A percentile compares a stretch with the other conserved stretches of the same genome.
Conservation (phyloP, 2,329 filamentous ascomycete genomes). For the Ceratocystis harringtonii region DNA sequence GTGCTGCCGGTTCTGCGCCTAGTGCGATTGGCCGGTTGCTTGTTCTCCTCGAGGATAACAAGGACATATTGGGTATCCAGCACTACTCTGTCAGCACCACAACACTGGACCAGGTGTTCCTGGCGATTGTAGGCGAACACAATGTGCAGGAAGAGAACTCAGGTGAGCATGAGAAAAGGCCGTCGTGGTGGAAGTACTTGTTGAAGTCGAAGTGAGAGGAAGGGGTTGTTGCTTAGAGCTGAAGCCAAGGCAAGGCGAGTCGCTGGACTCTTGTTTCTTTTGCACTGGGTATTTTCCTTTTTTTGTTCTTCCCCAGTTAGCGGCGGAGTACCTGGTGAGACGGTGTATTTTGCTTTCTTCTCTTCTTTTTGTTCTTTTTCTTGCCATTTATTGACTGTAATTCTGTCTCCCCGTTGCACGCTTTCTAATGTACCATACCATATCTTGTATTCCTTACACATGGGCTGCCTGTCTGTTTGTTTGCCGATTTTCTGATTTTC, state of each 20-base stretch:
- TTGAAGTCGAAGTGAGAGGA: not conserved
- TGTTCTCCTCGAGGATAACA: constrained; percentile 56
- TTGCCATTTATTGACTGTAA: too few species aligned
- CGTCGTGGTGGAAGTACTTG: constrained; percentile 4
- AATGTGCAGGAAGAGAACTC: constrained; percentile 62
- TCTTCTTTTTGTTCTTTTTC: too few species aligned
- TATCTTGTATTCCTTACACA: too few species aligned
- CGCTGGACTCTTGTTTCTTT: not conserved
- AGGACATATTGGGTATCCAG: constrained; percentile 53
- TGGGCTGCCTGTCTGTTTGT: too few species aligned
- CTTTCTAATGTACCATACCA: too few species aligned
- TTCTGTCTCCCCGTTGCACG: too few species aligned
- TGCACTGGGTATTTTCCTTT: too few species aligned
- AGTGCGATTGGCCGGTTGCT: constrained; percentile 55
- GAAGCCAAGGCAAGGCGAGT: not conserved
- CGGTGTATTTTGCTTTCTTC: too few species aligned
- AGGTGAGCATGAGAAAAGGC: constrained; percentile 24
- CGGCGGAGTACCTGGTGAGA: too few species aligned
- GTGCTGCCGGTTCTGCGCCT: not conserved
- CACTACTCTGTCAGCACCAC: constrained; percentile 81
- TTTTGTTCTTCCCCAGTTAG: too few species aligned
- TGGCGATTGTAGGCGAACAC: constrained; percentile 68
- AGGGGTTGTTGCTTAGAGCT: not conserved
- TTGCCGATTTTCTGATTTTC: too few species aligned
- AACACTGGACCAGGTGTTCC: constrained; percentile 79